Evolutionary conservation across 495 filamentous ascomycete genomes (phyloP).

Genomic region (Trichoderma parareesei): DNA sequence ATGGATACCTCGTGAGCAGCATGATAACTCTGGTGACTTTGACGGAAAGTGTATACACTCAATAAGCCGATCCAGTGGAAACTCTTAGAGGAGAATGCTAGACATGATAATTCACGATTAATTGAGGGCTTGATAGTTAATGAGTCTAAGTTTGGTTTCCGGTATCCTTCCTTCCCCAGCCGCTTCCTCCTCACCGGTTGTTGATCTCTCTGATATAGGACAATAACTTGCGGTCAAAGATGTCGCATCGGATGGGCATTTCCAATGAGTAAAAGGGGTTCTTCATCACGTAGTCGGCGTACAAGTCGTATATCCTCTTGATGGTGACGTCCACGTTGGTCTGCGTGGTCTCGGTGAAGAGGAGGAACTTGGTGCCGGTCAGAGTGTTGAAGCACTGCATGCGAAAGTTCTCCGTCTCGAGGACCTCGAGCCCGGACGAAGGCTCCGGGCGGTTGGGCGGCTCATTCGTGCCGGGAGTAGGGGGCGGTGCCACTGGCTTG

Average conservation of each 20-base stretch:
- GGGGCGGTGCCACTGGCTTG: constrained; percentile 29
- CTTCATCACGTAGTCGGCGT: constrained; percentile 97
- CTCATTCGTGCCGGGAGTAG: constrained; percentile 20
- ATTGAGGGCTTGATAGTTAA: not conserved
- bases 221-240: constrained; percentile 78
- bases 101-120: constrained; percentile 1
- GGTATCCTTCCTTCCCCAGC: constrained; percentile 1
- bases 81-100: not conserved
- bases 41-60: constrained; percentile 3
- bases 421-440: constrained; percentile 71
- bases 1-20: constrained; percentile 67
- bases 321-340: constrained; percentile 77
- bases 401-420: constrained; percentile 86
- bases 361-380: constrained; percentile 89
- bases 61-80: not conserved
- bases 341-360: constrained; percentile 90
- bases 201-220: constrained; percentile 60
- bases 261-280: constrained; percentile 97
- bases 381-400: constrained; percentile 91
- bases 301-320: constrained; percentile 83
- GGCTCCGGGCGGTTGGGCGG: constrained; percentile 44
- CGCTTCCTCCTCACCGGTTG: constrained; percentile 28
- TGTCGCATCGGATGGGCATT: constrained; percentile 94
- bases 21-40: not conserved
- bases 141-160: constrained; percentile 6